Evolutionary conservation across 768 basidiomycete genomes (phyloP).

Genomic region (Mycena epipterygia): DNA sequence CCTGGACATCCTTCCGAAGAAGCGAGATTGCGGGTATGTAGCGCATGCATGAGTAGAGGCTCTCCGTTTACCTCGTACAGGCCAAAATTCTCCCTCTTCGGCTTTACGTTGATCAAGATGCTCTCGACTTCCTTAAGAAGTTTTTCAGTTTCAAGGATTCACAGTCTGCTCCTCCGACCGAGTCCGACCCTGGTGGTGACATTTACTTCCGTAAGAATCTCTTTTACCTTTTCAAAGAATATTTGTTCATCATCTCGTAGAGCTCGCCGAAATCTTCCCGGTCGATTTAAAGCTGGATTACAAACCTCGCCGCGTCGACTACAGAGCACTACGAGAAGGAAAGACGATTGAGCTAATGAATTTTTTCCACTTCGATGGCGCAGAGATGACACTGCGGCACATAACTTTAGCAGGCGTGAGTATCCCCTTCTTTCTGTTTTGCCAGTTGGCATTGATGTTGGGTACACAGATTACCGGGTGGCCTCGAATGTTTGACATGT

Average conservation of each 20-base stretch:
- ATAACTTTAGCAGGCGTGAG: constrained; percentile 92
- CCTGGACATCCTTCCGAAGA: constrained; percentile 79
- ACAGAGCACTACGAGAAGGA: constrained; percentile 90
- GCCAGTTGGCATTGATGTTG: not conserved
- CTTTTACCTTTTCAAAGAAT: not conserved
- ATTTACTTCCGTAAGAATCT: constrained; percentile 75
- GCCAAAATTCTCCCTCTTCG: constrained; percentile 92
- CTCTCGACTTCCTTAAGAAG: constrained; percentile 96
- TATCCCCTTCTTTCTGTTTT: constrained; percentile 30
- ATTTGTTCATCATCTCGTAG: constrained; percentile 52
- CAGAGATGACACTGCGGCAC: constrained; percentile 97
- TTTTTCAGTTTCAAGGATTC: constrained; percentile 92
- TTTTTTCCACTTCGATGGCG: constrained; percentile 99
- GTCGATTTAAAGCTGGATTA: constrained; percentile 97
- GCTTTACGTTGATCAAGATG: constrained; percentile 97
- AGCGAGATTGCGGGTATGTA: constrained; percentile 78
- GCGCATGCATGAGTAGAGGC: constrained; percentile 24
- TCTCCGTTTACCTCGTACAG: constrained; percentile 53
- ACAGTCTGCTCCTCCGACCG: constrained; percentile 52
- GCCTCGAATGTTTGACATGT: constrained; percentile 86
- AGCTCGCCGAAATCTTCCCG: constrained; percentile 95
- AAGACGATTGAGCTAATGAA: constrained; percentile 98
- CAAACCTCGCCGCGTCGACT: constrained; percentile 97
- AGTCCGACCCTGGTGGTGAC: constrained; percentile 60
- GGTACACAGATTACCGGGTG: constrained; percentile 87